Evolutionary conservation across 202 grass and related monocot species (phyloP), one percentile per base, ranked within the genome.

Genomic region (Thinopyrum obtusiflorum): DNA sequence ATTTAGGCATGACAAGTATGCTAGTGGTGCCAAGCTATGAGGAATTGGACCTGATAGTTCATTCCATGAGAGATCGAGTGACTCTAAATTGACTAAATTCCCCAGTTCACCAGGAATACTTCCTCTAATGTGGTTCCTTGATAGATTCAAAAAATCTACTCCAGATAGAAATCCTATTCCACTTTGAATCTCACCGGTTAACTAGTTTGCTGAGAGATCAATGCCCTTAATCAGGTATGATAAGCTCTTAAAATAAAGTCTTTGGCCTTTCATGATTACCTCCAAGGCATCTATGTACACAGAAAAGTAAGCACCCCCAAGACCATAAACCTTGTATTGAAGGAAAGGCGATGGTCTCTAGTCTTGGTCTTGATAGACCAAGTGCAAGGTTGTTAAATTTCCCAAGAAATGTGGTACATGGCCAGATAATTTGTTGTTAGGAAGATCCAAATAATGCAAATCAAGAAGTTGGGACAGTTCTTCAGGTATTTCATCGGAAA

Each of bases 41-140:
- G 86, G 86, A 79, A 95, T 76, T 4, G 8, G 0, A 17, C 90
- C 90, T 20, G 83, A 85, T 23, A 95, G 57, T 15, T 89, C 1
- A 6, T 95, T 92, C 68, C 76, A 82, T 7, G 93, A 90, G n/a
- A 94, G 46, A 49, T 94, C 87, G 0, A 94, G 77, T 55, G 61
- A 18, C 7, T 84, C 89, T 73, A 88, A 63, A 0, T 1, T 0
- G 0, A 0, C 2, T 25, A 94, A 1, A 0, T 0, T 53, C 79
- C 85, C 85, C 3, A 88, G 11, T 3, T 11, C 12, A 0, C 61
- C 24, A 66, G 84, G 77, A 57, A 94, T 94, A 60, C 26, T 77
- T 47, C 92, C 87, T 37, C 10, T 7, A 21, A 94, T 61, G 17
- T 0, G 0, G 4, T 91, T 94, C 11, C 73, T 63, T 11, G 86